Conservation (phyloP, 2,329 filamentous ascomycete genomes). For the Dactylellina sp. region DNA sequence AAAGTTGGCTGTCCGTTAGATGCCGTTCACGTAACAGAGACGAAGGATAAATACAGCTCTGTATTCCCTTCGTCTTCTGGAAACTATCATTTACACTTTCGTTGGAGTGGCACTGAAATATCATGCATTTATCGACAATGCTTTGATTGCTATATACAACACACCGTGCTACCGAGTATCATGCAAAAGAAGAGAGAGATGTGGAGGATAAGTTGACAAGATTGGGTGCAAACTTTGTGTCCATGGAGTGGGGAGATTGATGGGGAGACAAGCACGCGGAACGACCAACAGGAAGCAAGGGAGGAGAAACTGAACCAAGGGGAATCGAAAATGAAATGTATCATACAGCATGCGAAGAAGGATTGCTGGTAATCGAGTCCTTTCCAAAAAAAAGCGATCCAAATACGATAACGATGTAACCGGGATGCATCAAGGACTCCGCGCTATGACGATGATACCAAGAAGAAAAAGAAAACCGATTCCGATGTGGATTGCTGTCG, state of each 20-base stretch:
- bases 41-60: constrained; percentile 56
- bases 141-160: constrained; percentile 21
- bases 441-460: constrained; percentile 55
- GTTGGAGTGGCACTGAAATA: constrained; percentile 11
- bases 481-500: constrained; percentile 3
- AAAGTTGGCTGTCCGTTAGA: too few relatives aligned
- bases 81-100: constrained; percentile 20
- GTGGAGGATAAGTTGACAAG: constrained; percentile 2
- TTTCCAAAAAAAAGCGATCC: constrained; percentile 27
- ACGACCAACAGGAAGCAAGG: background rate
- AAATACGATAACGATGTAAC: constrained; percentile 29
- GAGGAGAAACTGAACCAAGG: background rate
- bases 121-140: constrained; percentile 21
- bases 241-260: constrained; percentile 24
- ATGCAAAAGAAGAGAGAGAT: constrained; percentile 5
- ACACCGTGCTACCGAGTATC: constrained; percentile 33
- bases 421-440: constrained; percentile 55
- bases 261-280: background rate
- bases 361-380: constrained; percentile 44
- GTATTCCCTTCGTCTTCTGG: constrained; percentile 34
- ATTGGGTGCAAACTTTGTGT: constrained; percentile 29
- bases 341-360: constrained; percentile 46
- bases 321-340: constrained; percentile 32
- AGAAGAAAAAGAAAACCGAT: constrained; percentile 21
- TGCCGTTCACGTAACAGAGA: constrained; percentile 8